Conservation (phyloP, 139 green algal species). For the Mesotaenium endlicherianum region DNA sequence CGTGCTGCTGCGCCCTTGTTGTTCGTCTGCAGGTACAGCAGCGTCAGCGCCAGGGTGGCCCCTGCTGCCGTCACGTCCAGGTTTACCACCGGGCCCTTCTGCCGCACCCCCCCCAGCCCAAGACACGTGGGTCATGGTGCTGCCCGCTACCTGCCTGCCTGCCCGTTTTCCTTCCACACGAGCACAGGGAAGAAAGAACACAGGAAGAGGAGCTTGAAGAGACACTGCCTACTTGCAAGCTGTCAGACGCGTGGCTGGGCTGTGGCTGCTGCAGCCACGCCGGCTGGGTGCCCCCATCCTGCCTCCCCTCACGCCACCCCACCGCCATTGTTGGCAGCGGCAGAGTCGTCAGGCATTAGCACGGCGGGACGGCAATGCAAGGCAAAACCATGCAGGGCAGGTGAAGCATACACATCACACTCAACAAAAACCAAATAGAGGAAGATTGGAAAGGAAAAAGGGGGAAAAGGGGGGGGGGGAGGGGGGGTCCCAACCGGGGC, state of each 20-base stretch:
- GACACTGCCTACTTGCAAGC: neutral
- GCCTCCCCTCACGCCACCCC: neutral
- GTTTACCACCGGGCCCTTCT: neutral
- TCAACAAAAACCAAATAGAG: neutral
- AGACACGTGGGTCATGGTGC: neutral
- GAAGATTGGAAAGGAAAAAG: neutral
- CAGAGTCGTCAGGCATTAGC: neutral
- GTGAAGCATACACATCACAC: neutral
- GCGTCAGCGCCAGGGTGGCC: conserved; percentile 73
- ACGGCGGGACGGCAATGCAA: neutral
- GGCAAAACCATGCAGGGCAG: neutral
- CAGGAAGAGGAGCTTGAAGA: neutral
- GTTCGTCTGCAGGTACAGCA: conserved; percentile 84
- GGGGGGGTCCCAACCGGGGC: neutral
- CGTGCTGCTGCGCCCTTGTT: conserved; percentile 63
- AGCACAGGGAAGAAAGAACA: neutral
- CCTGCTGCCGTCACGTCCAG: neutral
- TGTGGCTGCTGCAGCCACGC: neutral
- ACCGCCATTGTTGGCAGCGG: neutral
- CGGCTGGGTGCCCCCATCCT: neutral
- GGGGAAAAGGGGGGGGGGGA: neutral
- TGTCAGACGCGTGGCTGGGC: neutral
- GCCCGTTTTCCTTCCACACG: neutral
- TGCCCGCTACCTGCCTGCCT: neutral
- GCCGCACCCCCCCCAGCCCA: neutral